These are phyloP conservation scores for Kalaharituber pfeilii DNA, from an alignment of 2,329 filamentous ascomycete genomes.

Conservation along the genomic window DNA sequence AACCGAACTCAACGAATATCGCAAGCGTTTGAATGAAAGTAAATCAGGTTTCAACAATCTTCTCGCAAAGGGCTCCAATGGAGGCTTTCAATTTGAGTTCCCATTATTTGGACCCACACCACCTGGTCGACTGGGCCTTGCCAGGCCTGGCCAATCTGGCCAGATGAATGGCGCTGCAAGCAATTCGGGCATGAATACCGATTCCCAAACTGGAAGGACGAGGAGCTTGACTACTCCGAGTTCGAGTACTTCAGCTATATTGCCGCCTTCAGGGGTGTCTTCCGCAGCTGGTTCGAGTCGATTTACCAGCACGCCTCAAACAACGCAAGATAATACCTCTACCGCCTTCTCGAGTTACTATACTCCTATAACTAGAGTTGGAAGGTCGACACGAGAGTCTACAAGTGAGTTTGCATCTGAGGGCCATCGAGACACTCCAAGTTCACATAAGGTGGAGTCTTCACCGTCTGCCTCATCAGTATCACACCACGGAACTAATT, in stretches of 20 bases:
- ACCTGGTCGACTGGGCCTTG: neutral
- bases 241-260: neutral
- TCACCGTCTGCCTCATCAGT: conserved; percentile 37
- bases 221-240: neutral
- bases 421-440: neutral
- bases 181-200: neutral
- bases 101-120: conserved; percentile 66
- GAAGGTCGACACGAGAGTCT: neutral
- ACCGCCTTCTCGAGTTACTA: neutral
- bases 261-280: neutral
- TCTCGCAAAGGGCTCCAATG: conserved; percentile 7
- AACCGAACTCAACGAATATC: conserved; percentile 71
- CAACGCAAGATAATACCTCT: neutral
- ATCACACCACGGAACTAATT: conserved; percentile 31
- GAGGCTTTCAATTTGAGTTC: conserved; percentile 75
- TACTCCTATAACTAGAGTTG: neutral
- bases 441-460: conserved; percentile 11
- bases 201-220: neutral
- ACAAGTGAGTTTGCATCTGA: neutral
- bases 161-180: neutral
- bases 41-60: conserved; percentile 24
- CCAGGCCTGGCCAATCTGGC: neutral
- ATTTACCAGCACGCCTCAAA: neutral
- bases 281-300: neutral
- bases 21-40: conserved; percentile 53